A percentile compares a stretch with the other conserved stretches of the same genome.
These are phyloP conservation scores for Malus fusca DNA, from an alignment of 306 rosid species.

Conservation along the genomic window DNA sequence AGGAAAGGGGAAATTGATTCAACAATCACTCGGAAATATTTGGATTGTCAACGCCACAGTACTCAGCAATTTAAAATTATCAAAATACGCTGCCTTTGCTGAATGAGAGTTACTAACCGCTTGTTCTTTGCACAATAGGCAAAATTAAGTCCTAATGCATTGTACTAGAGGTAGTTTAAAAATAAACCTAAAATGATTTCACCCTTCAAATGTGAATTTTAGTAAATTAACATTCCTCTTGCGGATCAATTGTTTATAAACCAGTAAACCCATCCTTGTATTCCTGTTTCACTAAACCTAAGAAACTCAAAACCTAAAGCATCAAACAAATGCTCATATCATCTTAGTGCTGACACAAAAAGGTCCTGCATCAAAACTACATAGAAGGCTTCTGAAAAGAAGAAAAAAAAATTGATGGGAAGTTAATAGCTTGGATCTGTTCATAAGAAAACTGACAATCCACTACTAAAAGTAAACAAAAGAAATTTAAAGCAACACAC, in stretches of 20 bases:
- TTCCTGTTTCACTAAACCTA: background rate
- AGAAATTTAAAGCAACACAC: slow-evolving; percentile 23
- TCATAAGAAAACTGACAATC: background rate
- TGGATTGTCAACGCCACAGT: background rate
- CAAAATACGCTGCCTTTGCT: background rate
- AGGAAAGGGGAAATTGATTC: background rate
- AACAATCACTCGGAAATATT: background rate
- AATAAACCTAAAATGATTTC: background rate
- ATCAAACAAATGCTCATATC: background rate
- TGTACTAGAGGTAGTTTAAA: background rate
- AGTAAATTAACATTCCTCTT: background rate
- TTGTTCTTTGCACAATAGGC: background rate
- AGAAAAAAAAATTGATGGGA: background rate
- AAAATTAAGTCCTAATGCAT: background rate
- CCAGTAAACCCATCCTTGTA: background rate
- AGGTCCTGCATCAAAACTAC: background rate
- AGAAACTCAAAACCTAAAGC: background rate
- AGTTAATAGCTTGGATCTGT: background rate
- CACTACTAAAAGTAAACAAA: background rate
- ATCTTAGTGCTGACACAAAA: background rate
- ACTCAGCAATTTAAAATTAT: background rate
- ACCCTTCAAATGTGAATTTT: background rate
- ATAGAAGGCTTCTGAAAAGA: background rate
- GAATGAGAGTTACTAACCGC: background rate
- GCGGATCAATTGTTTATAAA: background rate